A percentile compares a stretch with the other conserved stretches of the same genome.
Conservation (phyloP, 1,284 basidiomycete genomes). For the Anthracocystis walkeri region DNA sequence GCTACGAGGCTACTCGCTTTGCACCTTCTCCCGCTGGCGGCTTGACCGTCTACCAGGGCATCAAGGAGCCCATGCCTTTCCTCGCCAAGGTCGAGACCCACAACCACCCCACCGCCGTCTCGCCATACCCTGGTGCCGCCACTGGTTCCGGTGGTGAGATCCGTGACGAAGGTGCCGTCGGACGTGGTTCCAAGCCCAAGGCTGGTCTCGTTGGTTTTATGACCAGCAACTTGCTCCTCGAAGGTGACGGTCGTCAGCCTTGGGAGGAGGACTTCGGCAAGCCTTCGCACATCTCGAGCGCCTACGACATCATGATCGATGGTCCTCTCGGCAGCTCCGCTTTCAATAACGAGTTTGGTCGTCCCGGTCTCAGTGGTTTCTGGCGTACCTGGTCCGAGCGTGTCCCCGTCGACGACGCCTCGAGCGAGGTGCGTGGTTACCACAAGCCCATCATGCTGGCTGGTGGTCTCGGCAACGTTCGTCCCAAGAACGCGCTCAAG, state of each 20-base stretch:
- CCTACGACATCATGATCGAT: conserved; percentile 96
- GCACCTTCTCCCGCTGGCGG: conserved; percentile 72
- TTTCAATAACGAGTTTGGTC: conserved; percentile 99
- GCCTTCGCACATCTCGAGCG: conserved; percentile 89
- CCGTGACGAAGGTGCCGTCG: conserved; percentile 95
- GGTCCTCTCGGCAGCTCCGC: conserved; percentile 93
- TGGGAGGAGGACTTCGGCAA: conserved; percentile 76
- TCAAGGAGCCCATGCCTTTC: conserved; percentile 78
- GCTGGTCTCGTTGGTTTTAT: conserved; percentile 94
- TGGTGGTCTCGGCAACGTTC: conserved; percentile 93
- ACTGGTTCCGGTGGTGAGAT: conserved; percentile 99
- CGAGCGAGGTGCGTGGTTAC: conserved; percentile 84
- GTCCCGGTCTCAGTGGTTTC: conserved; percentile 78
- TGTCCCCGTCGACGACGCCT: conserved; percentile 51
- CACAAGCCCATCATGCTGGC: conserved; percentile 99
- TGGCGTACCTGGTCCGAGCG: conserved; percentile 67
- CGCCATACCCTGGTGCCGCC: conserved; percentile 95
- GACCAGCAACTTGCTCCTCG: conserved; percentile 81
- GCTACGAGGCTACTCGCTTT: conserved; percentile 82
- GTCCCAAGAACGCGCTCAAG: conserved; percentile 66
- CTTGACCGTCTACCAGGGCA: conserved; percentile 51
- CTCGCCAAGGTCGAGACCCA: conserved; percentile 99
- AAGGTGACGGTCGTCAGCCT: conserved; percentile 54
- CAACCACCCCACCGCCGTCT: conserved; percentile 98
- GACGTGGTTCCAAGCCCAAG: conserved; percentile 94